Evolutionary conservation across 495 filamentous ascomycete species (phyloP).

Genomic region (Opeltia flavorubescens): DNA sequence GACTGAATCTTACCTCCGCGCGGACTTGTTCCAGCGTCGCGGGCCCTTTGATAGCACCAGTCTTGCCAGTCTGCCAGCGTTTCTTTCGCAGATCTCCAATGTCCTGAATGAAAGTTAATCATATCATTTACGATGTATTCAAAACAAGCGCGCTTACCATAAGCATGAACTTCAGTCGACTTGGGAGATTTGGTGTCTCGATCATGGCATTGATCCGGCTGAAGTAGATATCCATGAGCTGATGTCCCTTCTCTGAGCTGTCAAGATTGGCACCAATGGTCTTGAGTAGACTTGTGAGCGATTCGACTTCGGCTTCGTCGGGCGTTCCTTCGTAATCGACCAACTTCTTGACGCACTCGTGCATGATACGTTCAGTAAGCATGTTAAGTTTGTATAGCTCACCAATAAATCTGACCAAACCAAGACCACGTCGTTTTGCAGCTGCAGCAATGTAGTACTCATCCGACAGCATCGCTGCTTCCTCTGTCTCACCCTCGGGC

Average conservation of each 20-base stretch:
- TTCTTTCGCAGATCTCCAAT: conserved; percentile 65
- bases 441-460: conserved; percentile 95
- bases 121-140: background rate
- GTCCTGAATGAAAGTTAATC: conserved; percentile 36
- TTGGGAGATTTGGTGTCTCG: conserved; percentile 61
- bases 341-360: conserved; percentile 93
- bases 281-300: conserved; percentile 76
- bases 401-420: conserved; percentile 97
- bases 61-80: conserved; percentile 65
- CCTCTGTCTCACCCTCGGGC: conserved; percentile 61
- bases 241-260: conserved; percentile 59
- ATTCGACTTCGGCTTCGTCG: conserved; percentile 93
- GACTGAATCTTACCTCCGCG: conserved; percentile 47
- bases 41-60: conserved; percentile 69
- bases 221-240: conserved; percentile 92
- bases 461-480: conserved; percentile 75
- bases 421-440: conserved; percentile 91
- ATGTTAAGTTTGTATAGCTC: conserved; percentile 97
- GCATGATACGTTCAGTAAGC: conserved; percentile 99
- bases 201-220: conserved; percentile 67
- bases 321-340: conserved; percentile 89
- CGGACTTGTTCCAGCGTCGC: conserved; percentile 91
- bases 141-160: conserved; percentile 40
- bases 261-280: conserved; percentile 85
- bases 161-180: conserved; percentile 86